Evolutionary conservation across 345 rosid species (phyloP), one percentile per base, ranked within the genome.

Genomic region (Acer campestre): DNA sequence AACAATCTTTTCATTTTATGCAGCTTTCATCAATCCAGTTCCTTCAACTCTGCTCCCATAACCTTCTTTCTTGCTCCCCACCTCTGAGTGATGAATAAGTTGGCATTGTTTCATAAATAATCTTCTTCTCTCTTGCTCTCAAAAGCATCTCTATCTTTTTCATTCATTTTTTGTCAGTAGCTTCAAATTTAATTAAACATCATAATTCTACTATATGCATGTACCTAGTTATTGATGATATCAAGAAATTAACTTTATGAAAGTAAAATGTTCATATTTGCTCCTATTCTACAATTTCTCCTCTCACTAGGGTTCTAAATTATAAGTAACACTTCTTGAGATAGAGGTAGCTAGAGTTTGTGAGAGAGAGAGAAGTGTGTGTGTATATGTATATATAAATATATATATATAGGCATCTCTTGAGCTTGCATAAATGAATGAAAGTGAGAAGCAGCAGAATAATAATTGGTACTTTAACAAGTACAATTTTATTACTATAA

Each of bases 11-110:
- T 77, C 76, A 74, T 59, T 73, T 59, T 59, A 72, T 40, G 82
- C 75, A 66, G 68, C 75, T 74, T 81, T 77, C 75, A 70, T 66
- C 13, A 49, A 67, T 78, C 55, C 25, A 58, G 63, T 59, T 23
- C 71, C 71, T 68, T 73, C 74, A 68, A 82, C 77, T 35, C 79
- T 55, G 23, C 42, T 65, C 49, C 58, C 65, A 38, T 3, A 53
- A 53, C 55, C 82, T 75, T 12, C 63, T 64, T 20, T 53, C 51
- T 76, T 29, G 8, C 49, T 65, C 77, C 1, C 6, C 38, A 35
- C 38, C 6, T 35, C 38, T 35, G 38, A 35, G 38, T 35, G 38
- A 35, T 35, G n/a, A 53, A 53, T 53, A 53, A 74, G 38, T 58
- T 78, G 74, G 16, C 44, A 77, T 29, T 59, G 2, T 16, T 20